Base-by-base conservation (phyloP, 345 rosid genomes). In the Noccaea caerulescens region DNA sequence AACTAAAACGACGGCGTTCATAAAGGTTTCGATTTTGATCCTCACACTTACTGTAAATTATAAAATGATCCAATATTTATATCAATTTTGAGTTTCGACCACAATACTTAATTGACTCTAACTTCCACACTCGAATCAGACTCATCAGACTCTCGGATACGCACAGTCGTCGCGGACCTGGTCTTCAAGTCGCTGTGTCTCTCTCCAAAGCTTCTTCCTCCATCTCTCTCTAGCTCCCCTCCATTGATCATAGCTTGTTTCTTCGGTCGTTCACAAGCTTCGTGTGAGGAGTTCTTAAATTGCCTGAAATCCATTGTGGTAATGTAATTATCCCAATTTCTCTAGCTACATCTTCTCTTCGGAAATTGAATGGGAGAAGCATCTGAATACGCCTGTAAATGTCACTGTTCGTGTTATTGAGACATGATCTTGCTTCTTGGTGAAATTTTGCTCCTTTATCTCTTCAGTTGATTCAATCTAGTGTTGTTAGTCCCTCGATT, bases 301-400 rank as follows among this genome's bases (percentile, higher is more conserved):
- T 36, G 52, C 32, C 14, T 50, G 45, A 41, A 52, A 36, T 38
- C 11, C 34, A 53, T 66, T 51, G 41, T 39, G 61, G 71, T 66
- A 14, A 41, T 50, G 71, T 66, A 14, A 41, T 1, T 5, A 7
- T 44, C 27, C 12, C 52, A 32, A 7, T 16, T 55, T 12, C 12
- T 53, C 41, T 6, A 27, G 16, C 30, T 10, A 2, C 14, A 27
- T 38, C 50, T 66, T 38, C 46, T 46, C 10, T 50, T 44, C 10
- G 36, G 63, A 44, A 55, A 5, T 5, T 33, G 23, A 20, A 12
- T 12, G 3, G 10, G 12, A 34, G 11, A 71, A 53, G 46, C 38
- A 53, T 53, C 44, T 42, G 36, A 52, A 37, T n/a, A 8, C 8
- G 33, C 52, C 30, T 58, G 32, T 69, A 36, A 36, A 25, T 71